Base-by-base conservation (phyloP, 768 basidiomycete genomes). In the Lactarius psammicola region DNA sequence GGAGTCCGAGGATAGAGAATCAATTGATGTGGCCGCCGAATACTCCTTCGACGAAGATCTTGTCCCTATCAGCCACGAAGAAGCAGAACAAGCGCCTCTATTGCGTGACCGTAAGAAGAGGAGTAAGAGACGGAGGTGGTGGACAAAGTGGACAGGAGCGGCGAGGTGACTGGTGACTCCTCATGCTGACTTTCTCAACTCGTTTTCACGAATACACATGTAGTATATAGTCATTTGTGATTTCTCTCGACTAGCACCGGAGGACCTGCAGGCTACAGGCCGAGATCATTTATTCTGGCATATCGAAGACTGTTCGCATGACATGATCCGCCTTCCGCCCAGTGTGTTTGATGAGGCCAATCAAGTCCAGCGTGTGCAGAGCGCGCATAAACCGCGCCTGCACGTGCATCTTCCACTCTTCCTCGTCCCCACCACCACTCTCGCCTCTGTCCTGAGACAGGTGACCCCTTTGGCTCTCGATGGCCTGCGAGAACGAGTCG, bases 321-420 rank as follows among this genome's bases (percentile, higher is more conserved):
- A 94, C 84, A 77, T 92, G 91, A 71, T 92, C 92, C 9, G 80
- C 82, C 75, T 90, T 93, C 61, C 90, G 80, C 53, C 87, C 85
- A 0, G 89, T 92, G 67, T 90, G 90, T 72, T 89, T 90, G 72
- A 93, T 77, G 71, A 94, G 84, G 9, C 92, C 92, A 40, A 93
- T 75, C 71, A 85, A 87, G 72, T 94, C 92, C 46, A 94, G 80
- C 71, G 93, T 91, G 65, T 94, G 92, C 73, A 94, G 72, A 13
- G 90, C 85, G 20, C 89, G 84, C 59, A 92, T 82, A 73, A 94
- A 94, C 23, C 92, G 80, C 49, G 88, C 90, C 72, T 93, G 92
- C 18, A 87, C 81, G 66, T 89, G 83, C 63, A 84, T 62, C 69
- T 80, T 81, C 87, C 85, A 87, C 69, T 78, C 77, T 68, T 84